A percentile compares a stretch with the other conserved stretches of the same genome.
phyloP scores from a whole-genome alignment of 1,284 basidiomycete species.

The Lentinus polychrous region DNA sequence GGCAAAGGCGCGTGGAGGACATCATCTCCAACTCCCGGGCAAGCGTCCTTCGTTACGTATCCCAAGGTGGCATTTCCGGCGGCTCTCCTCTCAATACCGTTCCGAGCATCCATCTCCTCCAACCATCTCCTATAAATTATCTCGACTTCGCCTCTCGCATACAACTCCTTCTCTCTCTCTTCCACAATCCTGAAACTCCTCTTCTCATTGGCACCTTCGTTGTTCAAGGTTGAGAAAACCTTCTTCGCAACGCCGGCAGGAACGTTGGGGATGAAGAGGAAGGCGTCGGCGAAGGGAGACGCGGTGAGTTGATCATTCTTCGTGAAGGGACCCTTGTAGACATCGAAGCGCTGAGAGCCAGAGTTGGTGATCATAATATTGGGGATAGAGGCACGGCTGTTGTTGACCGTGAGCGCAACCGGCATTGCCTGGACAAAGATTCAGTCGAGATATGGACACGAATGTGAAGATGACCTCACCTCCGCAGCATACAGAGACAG shows the following conservation, averaged over 20 bases:
- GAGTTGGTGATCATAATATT: conserved; percentile 69
- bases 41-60: conserved; percentile 70
- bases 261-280: conserved; percentile 53
- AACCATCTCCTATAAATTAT: conserved; percentile 47
- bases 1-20: conserved; percentile 51
- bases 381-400: conserved; percentile 50
- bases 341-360: conserved; percentile 70
- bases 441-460: background rate
- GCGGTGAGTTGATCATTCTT: conserved; percentile 75
- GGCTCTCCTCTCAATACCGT: conserved; percentile 28
- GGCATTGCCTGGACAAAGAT: conserved; percentile 37
- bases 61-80: conserved; percentile 52
- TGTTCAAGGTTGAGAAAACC: conserved; percentile 50
- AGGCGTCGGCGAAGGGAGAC: conserved; percentile 56
- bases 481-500: conserved; percentile 56
- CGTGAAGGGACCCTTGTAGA: conserved; percentile 65
- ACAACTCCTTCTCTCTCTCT: conserved; percentile 33
- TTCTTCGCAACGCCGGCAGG: conserved; percentile 40
- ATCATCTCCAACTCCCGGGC: conserved; percentile 70
- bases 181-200: conserved; percentile 26
- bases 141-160: conserved; percentile 46
- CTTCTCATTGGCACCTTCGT: conserved; percentile 31
- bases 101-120: conserved; percentile 41
- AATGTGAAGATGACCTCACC: conserved; percentile 27
- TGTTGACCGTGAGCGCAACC: conserved; percentile 52